These are phyloP conservation scores for Rubia tinctorum DNA, from an alignment of 305 asterid species.

Conservation along the genomic window DNA sequence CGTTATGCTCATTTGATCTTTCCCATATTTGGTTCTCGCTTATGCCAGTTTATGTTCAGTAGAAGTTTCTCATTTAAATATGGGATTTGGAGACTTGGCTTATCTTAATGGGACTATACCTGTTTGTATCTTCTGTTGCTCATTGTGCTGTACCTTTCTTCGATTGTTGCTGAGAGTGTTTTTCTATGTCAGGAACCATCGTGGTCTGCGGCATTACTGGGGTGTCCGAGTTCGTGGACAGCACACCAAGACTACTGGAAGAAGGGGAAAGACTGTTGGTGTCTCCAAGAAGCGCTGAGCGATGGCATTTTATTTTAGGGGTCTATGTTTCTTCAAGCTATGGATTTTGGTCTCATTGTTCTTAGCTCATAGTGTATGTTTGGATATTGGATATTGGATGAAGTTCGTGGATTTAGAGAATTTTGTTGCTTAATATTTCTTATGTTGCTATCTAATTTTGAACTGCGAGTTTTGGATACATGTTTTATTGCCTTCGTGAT, in stretches of 20 bases:
- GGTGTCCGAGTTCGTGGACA: conserved; percentile 93
- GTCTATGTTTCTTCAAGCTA: neutral
- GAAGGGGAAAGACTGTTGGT: conserved; percentile 92
- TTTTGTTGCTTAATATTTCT: conserved; percentile 15
- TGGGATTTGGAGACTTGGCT: too few relatives aligned
- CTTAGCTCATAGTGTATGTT: conserved; percentile 3
- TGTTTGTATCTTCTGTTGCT: neutral
- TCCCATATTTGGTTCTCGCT: neutral
- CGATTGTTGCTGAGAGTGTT: neutral
- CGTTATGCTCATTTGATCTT: too few relatives aligned
- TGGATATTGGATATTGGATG: neutral
- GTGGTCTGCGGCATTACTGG: conserved; percentile 93
- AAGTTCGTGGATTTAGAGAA: neutral
- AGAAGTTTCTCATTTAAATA: too few relatives aligned
- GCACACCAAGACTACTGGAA: conserved; percentile 92
- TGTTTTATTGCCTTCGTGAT: too few relatives aligned
- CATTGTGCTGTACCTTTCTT: neutral
- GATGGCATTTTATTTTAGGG: neutral
- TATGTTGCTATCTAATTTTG: neutral
- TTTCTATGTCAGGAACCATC: conserved; percentile 54
- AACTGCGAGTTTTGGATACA: neutral
- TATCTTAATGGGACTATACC: neutral
- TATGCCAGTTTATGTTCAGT: neutral
- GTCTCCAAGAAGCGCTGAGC: conserved; percentile 84
- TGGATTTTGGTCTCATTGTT: conserved; percentile 7